phyloP scores from a whole-genome alignment of 495 filamentous ascomycete species.

The Hypoxylon trugodes region DNA sequence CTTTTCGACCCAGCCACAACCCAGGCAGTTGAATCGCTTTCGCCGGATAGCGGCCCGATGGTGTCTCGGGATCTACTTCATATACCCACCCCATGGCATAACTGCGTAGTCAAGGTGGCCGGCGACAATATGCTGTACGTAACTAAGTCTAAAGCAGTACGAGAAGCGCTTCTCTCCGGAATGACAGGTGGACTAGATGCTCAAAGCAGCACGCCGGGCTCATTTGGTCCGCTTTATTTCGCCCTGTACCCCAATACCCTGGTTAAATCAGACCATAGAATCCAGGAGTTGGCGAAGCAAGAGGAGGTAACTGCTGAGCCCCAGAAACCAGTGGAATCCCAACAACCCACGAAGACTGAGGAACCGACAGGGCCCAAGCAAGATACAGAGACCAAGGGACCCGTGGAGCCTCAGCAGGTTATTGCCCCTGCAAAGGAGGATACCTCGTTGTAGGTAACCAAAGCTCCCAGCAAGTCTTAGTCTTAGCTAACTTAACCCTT shows the following conservation, averaged over 20 bases:
- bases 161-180: slow-evolving; percentile 25
- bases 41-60: slow-evolving; percentile 12
- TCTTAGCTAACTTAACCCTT: slow-evolving; percentile 46
- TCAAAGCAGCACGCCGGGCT: not conserved
- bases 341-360: no score
- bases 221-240: slow-evolving; percentile 12
- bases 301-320: not conserved
- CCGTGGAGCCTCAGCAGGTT: not conserved
- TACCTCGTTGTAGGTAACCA: slow-evolving; percentile 16
- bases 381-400: no score
- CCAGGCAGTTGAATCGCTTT: slow-evolving; percentile 38
- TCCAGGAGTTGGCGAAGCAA: not conserved
- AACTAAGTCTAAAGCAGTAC: slow-evolving; percentile 39
- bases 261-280: not conserved
- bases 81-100: slow-evolving; percentile 57
- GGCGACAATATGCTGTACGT: slow-evolving; percentile 41
- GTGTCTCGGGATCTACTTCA: slow-evolving; percentile 47
- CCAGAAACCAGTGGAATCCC: no score
- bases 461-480: not conserved
- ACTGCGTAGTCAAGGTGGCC: slow-evolving; percentile 46
- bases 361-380: no score
- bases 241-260: not conserved
- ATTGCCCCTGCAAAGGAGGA: not conserved
- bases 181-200: slow-evolving; percentile 19
- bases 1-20: slow-evolving; percentile 44